Evolutionary conservation across 352 stramenopile species (phyloP), one percentile per base, ranked within the genome.

Genomic region (Phytophthora pini): DNA sequence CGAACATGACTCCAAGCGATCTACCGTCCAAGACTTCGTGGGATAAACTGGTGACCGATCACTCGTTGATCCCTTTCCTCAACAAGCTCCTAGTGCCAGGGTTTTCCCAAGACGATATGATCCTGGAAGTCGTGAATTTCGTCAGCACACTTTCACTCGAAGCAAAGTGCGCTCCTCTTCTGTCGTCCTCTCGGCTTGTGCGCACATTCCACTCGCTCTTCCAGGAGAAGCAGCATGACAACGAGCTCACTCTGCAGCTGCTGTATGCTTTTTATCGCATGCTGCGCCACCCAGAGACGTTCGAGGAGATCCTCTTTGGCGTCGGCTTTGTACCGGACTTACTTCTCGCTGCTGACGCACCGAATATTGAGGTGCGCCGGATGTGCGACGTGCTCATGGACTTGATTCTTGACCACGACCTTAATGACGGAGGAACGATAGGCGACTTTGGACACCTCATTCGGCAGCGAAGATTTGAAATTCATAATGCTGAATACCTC

Each of bases 81-180:
- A 93, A 77, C 65, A 98, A 97, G 66, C 65, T 97, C n/a, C 89
- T 98, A 17, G 92, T 97, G 17, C 93, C 82, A 0, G 93, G 90
- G 15, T 98, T 98, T 76, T 94, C 90, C 2, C 89, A 96, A 74
- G 88, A 98, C 46, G 90, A 98, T 65, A 87, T 98, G 64, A 74
- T 98, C 45, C 76, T 98, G 40, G 89, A 97, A 72, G 88, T 96
- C 27, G 88, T 98, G 13, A 80, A 97, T 48, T 90, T 97, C 29
- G 78, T 96, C 11, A 79, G 87, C 24, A 69, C 84, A 4, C 67
- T 97, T 5, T 82, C 88, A 13, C 68, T 96, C 17, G 90, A 98
- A 39, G 73, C 86, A n/a, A 92, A 92, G 51, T 94, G 87, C 53
- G 88, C 88, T 26, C 82, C 78, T 20, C 65, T 97, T 12, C 65